These are phyloP conservation scores for Penicillium angulare DNA, from an alignment of 495 filamentous ascomycete genomes.

Conservation along the genomic window DNA sequence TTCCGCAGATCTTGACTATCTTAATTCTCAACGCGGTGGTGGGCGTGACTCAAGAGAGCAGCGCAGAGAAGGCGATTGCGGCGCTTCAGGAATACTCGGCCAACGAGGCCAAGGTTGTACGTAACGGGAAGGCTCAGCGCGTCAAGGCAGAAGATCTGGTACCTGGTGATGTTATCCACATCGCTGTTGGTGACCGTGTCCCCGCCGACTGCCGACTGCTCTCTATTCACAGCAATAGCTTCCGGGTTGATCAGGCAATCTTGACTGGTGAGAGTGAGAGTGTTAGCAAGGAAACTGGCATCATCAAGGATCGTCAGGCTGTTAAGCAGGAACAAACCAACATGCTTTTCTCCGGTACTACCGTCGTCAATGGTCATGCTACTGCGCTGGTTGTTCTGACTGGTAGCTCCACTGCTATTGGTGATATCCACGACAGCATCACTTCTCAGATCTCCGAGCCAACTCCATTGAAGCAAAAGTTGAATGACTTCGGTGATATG, in stretches of 20 bases:
- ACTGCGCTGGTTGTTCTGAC: conserved; percentile 91
- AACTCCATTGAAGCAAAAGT: conserved; percentile 95
- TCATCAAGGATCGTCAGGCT: conserved; percentile 73
- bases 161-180: conserved; percentile 87
- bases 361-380: conserved; percentile 91
- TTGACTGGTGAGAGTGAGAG: conserved; percentile 98
- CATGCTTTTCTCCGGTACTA: conserved; percentile 98
- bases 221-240: conserved; percentile 93
- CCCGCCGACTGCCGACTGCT: conserved; percentile 95
- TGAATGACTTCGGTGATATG: conserved; percentile 97
- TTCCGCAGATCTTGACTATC: conserved; percentile 87
- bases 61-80: conserved; percentile 97
- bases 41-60: conserved; percentile 97
- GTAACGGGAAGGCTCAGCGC: conserved; percentile 69
- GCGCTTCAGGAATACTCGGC: conserved; percentile 99
- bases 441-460: conserved; percentile 96
- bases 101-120: conserved; percentile 91
- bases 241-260: conserved; percentile 94
- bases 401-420: conserved; percentile 89
- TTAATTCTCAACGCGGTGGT: conserved; percentile 95
- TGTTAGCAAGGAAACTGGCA: conserved; percentile 75
- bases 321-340: conserved; percentile 98
- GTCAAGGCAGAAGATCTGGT: conserved; percentile 95
- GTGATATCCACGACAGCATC: conserved; percentile 98
- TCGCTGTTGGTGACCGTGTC: conserved; percentile 89